These are phyloP conservation scores for Mallotus japonicus DNA, from an alignment of 441 rosid genomes.

Conservation along the genomic window DNA sequence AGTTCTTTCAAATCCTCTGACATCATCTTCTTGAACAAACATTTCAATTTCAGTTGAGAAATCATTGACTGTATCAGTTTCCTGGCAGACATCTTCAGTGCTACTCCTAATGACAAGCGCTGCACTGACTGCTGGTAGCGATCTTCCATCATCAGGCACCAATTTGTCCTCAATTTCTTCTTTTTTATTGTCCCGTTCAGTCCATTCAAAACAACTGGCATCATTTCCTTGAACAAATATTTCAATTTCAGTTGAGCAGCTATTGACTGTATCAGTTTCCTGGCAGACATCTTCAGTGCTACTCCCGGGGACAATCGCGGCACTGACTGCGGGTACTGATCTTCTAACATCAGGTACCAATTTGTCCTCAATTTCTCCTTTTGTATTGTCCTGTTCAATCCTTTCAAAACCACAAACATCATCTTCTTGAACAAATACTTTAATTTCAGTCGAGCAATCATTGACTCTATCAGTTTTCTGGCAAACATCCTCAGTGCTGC, in stretches of 20 bases:
- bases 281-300: background rate
- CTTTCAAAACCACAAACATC: constrained; percentile 15
- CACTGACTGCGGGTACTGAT: constrained; percentile 3
- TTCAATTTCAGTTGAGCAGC: constrained; percentile 19
- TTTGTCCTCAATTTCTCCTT: background rate
- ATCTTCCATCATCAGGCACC: constrained; percentile 15
- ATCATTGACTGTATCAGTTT: constrained; percentile 19
- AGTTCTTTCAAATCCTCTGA: constrained; percentile 12
- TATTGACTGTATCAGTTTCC: constrained; percentile 17
- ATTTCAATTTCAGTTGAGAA: constrained; percentile 16
- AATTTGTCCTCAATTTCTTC: constrained; percentile 10
- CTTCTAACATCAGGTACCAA: constrained; percentile 15
- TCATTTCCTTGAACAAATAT: constrained; percentile 7
- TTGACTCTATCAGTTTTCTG: constrained; percentile 19
- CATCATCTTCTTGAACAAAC: constrained; percentile 15
- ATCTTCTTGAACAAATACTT: constrained; percentile 13
- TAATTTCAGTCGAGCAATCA: constrained; percentile 19
- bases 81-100: constrained; percentile 5
- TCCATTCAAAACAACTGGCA: background rate
- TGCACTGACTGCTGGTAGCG: constrained; percentile 6
- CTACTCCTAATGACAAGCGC: background rate
- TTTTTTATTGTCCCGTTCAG: background rate
- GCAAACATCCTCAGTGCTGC: background rate
- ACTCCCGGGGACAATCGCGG: background rate
- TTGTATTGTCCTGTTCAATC: constrained; percentile 1